Base-by-base conservation (phyloP, 371 early-diverging fungal species). In the Saksenaea vasiformis region DNA sequence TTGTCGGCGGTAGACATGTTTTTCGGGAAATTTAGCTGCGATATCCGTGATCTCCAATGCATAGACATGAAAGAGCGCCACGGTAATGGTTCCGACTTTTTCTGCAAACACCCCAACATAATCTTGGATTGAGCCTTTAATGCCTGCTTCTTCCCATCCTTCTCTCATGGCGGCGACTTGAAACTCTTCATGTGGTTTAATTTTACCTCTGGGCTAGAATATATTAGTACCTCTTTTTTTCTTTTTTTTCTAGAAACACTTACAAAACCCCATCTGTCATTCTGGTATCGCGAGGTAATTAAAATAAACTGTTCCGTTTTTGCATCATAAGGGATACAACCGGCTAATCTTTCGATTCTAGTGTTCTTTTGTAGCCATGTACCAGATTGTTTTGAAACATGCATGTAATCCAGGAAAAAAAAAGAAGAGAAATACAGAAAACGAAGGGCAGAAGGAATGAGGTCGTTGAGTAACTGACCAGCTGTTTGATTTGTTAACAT, bases 91-190 rank as follows among this genome's bases (percentile, higher is more conserved):
- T 8, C 39, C 28, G 3, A 34, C 27, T 13, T 41, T 62, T 38
- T 62, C 63, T 38, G 31, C 34, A 56, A 62, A 62, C 14, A 56
- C 54, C 8, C 63, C 63, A 17, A 62, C 39, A 5, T 38, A 34
- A 26, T 56, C 38, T 38, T 27, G 35, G 26, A 62, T 37, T 9
- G 37, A 26, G 13, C 63, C 63, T 54, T 39, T 15, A 11, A 62
- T 39, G 17, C 63, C 63, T n/a, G 63, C 63, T 39, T 56, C 26
- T 22, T 56, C 56, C 63, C 63, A 62, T 11, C 56, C n/a, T 19
- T 26, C 54, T 54, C 60, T 22, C 60, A 59, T 59, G 10, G 60
- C 47, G 2, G 44, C 51, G 10, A 8, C 22, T 47, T 47, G 51
- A 47, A 47, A 47, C n/a, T 47, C 51, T 9, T 47, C 51, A 22